Conservation (phyloP, 192 early-diverging fungal species). For the Phycomyces blakesleeanus region DNA sequence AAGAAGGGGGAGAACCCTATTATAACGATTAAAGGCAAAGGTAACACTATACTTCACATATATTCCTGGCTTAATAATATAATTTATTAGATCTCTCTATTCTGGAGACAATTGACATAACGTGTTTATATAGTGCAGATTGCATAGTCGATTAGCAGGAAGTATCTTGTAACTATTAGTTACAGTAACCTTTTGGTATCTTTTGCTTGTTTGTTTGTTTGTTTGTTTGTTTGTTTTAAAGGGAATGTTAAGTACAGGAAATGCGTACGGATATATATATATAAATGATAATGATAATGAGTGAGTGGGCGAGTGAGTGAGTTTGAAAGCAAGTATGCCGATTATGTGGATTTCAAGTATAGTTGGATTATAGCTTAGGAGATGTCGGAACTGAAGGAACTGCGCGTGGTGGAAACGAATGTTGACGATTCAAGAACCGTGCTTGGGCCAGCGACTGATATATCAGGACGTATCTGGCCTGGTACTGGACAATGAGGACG, state of each 20-base stretch:
- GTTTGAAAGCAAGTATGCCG: too few species aligned
- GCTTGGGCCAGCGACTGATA: background rate
- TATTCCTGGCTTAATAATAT: background rate
- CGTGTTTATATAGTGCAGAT: background rate
- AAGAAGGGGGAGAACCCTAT: too few species aligned
- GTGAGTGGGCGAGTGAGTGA: too few species aligned
- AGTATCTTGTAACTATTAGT: background rate
- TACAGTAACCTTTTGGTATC: too few species aligned
- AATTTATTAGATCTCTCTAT: background rate
- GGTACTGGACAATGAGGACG: constrained; percentile 2
- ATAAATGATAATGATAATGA: too few species aligned
- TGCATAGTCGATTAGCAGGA: background rate
- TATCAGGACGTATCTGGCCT: background rate
- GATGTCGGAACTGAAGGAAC: background rate
- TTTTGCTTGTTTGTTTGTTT: too few species aligned
- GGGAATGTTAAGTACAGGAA: too few species aligned
- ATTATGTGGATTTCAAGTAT: background rate
- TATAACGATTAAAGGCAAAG: background rate
- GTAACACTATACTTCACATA: too few species aligned
- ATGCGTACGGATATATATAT: too few species aligned
- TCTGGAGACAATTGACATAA: background rate
- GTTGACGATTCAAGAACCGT: background rate
- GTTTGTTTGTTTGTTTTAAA: too few species aligned
- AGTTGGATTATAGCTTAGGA: background rate
- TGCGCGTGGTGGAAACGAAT: background rate